These are phyloP conservation scores for Tuber microsphaerosporum DNA, from an alignment of 495 filamentous ascomycete genomes.

Conservation along the genomic window DNA sequence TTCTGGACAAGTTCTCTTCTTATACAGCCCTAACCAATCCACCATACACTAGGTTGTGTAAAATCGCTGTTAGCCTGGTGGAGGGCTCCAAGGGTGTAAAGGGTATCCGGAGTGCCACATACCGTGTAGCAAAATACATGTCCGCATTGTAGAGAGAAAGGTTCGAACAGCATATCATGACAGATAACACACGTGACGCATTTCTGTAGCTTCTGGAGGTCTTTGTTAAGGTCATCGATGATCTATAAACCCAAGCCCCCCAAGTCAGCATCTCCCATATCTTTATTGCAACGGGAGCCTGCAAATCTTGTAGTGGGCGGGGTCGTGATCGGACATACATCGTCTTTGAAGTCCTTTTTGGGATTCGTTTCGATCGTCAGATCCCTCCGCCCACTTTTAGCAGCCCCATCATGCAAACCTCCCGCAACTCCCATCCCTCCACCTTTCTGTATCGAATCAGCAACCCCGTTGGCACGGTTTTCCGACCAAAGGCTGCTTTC, in stretches of 20 bases:
- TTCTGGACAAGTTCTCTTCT: constrained; percentile 59
- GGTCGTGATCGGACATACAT: constrained; percentile 18
- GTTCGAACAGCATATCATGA: constrained; percentile 62
- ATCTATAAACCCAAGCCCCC: constrained; percentile 39
- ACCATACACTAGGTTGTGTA: constrained; percentile 51
- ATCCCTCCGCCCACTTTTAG: constrained; percentile 11
- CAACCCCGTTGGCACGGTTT: not conserved
- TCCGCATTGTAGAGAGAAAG: constrained; percentile 63
- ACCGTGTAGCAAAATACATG: constrained; percentile 72
- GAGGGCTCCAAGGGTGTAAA: not conserved
- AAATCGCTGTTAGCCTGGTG: constrained; percentile 6
- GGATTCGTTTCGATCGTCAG: constrained; percentile 10
- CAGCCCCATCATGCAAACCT: not conserved
- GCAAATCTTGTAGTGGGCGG: not conserved
- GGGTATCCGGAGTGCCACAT: constrained; percentile 25
- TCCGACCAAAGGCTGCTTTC: not conserved
- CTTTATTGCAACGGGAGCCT: not conserved
- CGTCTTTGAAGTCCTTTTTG: constrained; percentile 26
- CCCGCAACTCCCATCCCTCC: constrained; percentile 4
- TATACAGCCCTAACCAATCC: constrained; percentile 57
- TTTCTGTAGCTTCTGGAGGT: constrained; percentile 42
- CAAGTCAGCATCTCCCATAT: constrained; percentile 15
- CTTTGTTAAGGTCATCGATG: constrained; percentile 43
- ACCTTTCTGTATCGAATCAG: not conserved
- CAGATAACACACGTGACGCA: constrained; percentile 62